Percentiles rank a stretch among this genome's conserved stretches.
Conservation (phyloP, 2,329 filamentous ascomycete genomes). For the Rhinocladiella mackenziei region DNA sequence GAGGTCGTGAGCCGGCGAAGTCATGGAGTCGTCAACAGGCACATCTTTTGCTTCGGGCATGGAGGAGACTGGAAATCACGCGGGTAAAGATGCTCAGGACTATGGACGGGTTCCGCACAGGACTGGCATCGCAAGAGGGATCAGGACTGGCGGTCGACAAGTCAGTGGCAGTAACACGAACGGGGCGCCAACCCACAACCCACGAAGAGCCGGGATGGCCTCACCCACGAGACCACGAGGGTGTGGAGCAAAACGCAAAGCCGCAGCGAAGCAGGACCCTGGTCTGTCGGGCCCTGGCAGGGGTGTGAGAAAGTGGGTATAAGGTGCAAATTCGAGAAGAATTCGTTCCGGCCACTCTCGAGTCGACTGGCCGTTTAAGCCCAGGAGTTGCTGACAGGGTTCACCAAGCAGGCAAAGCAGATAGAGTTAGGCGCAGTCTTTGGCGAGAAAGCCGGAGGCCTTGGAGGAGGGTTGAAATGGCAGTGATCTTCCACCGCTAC, state of each 20-base stretch:
- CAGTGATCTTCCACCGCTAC: constrained; percentile 20
- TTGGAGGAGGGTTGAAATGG: constrained; percentile 6
- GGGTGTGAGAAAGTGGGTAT: constrained; percentile 20
- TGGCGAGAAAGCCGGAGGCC: constrained; percentile 17
- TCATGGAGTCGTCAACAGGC: constrained; percentile 23
- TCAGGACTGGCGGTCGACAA: constrained; percentile 25
- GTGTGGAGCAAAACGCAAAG: constrained; percentile 23
- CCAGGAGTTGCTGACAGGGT: constrained; percentile 24
- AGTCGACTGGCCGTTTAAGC: constrained; percentile 13
- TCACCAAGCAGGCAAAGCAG: constrained; percentile 9
- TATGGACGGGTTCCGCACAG: constrained; percentile 23
- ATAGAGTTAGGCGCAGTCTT: constrained; percentile 20
- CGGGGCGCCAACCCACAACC: constrained; percentile 22
- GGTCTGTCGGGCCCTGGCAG: constrained; percentile 17
- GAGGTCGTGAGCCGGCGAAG: constrained; percentile 15
- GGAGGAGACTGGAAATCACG: constrained; percentile 18
- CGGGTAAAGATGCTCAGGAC: constrained; percentile 22
- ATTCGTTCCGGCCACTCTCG: constrained; percentile 17
- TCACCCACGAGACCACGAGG: constrained; percentile 27
- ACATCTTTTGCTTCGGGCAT: constrained; percentile 23
- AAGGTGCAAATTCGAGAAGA: constrained; percentile 25
- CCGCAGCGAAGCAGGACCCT: constrained; percentile 20
- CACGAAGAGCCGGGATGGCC: constrained; percentile 27
- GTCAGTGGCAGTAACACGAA: constrained; percentile 18
- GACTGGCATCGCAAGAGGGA: constrained; percentile 16